A percentile compares a stretch with the other conserved stretches of the same genome.
Evolutionary conservation across 352 stramenopile genomes (phyloP).

Genomic region (Globisporangium apiculatum): DNA sequence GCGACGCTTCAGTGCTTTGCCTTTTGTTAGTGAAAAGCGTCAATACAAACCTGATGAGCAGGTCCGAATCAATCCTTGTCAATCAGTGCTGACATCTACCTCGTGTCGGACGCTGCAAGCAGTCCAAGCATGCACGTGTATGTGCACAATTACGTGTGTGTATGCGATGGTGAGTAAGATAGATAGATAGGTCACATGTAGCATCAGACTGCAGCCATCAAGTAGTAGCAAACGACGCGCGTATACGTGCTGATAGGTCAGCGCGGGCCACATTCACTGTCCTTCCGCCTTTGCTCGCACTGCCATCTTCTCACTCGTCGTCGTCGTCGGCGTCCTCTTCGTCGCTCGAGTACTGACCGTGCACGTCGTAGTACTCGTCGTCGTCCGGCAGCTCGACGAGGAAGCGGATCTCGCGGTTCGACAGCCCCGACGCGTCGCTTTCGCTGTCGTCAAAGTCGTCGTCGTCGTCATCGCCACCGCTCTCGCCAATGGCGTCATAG

Average conservation of each 20-base stretch:
- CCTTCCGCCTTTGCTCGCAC: not conserved
- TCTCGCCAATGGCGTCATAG: conserved; percentile 29
- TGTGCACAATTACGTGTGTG: no score
- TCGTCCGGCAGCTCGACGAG: conserved; percentile 67
- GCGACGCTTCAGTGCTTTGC: not conserved
- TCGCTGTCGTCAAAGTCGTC: conserved; percentile 24
- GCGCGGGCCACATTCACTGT: not conserved
- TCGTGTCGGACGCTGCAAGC: no score
- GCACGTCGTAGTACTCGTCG: conserved; percentile 59
- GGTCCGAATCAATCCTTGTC: no score
- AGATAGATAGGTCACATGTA: no score
- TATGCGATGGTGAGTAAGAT: no score
- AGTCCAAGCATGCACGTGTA: no score
- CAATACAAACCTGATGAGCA: no score
- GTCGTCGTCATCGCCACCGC: conserved; percentile 19
- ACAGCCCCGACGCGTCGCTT: conserved; percentile 27
- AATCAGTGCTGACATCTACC: no score
- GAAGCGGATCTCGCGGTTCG: conserved; percentile 50
- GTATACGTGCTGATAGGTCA: no score
- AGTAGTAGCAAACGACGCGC: no score
- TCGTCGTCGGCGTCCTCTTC: conserved; percentile 67
- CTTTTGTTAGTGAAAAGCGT: not conserved
- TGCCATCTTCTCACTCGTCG: conserved; percentile 16
- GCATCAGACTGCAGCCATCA: no score
- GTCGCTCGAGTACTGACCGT: conserved; percentile 67